A percentile compares a stretch with the other conserved stretches of the same genome.
Evolutionary conservation across 2,329 filamentous ascomycete genomes (phyloP).

Genomic region (Cyclaneusma minus): DNA sequence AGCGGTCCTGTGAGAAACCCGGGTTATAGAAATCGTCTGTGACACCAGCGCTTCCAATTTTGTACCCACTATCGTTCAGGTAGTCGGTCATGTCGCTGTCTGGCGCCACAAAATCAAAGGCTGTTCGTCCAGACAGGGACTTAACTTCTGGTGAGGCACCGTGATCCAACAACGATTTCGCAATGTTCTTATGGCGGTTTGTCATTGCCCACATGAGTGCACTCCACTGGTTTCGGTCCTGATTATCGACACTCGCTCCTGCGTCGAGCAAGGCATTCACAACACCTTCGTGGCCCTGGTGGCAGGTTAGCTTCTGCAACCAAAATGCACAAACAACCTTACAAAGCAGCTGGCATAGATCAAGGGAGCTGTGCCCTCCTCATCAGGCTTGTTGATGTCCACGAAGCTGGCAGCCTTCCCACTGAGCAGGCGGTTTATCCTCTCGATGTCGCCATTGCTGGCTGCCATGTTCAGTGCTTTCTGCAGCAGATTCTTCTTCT

Average conservation of each 20-base stretch:
- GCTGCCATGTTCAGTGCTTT: slow-evolving; percentile 87
- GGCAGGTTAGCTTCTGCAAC: slow-evolving; percentile 3
- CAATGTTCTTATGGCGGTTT: slow-evolving; percentile 90
- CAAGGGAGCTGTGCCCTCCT: slow-evolving; percentile 88
- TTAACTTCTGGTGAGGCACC: slow-evolving; percentile 93
- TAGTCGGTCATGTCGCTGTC: slow-evolving; percentile 96
- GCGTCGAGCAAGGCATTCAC: slow-evolving; percentile 72
- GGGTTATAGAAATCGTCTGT: slow-evolving; percentile 87
- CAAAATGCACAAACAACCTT: slow-evolving; percentile 20
- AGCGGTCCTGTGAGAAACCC: slow-evolving; percentile 81
- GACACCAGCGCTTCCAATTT: slow-evolving; percentile 65
- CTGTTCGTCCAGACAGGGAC: slow-evolving; percentile 83
- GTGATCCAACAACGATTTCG: slow-evolving; percentile 81
- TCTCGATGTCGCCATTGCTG: slow-evolving; percentile 82
- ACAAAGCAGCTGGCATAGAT: slow-evolving; percentile 98
- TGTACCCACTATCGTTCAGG: slow-evolving; percentile 85
- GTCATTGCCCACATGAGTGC: slow-evolving; percentile 99
- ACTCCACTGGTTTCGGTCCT: slow-evolving; percentile 95
- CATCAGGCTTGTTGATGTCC: slow-evolving; percentile 75
- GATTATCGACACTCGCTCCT: slow-evolving; percentile 77
- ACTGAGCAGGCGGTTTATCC: slow-evolving; percentile 59
- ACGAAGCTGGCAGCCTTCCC: slow-evolving; percentile 63
- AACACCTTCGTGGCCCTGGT: slow-evolving; percentile 72
- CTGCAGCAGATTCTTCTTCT: slow-evolving; percentile 73
- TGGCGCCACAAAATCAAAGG: slow-evolving; percentile 87